Percentiles rank a stretch among this genome's conserved stretches.
These are phyloP conservation scores for Globisporangium heterothallicum DNA, from an alignment of 352 stramenopile species.

Conservation along the genomic window DNA sequence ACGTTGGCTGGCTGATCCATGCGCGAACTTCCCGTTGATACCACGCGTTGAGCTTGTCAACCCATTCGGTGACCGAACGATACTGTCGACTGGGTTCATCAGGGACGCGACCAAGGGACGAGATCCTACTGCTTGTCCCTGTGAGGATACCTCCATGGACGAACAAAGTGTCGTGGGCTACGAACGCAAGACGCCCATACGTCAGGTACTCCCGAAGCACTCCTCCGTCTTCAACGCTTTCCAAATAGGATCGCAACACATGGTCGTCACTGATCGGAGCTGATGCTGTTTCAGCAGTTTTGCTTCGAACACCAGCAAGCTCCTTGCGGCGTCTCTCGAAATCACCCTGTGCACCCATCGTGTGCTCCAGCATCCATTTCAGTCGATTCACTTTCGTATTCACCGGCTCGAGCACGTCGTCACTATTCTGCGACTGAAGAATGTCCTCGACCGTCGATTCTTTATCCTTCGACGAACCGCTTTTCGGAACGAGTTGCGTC, in stretches of 20 bases:
- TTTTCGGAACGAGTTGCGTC: constrained; percentile 14
- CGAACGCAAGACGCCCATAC: constrained; percentile 69
- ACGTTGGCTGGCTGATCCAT: constrained; percentile 78
- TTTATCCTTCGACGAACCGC: neutral
- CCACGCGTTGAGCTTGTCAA: constrained; percentile 78
- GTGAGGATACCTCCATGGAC: constrained; percentile 88
- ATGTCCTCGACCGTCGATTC: neutral
- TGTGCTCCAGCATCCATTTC: constrained; percentile 88
- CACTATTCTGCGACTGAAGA: neutral
- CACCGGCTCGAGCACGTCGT: constrained; percentile 18
- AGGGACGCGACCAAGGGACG: constrained; percentile 75
- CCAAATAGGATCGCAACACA: constrained; percentile 75
- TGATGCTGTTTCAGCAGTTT: neutral
- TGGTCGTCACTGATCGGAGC: constrained; percentile 55
- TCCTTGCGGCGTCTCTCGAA: constrained; percentile 86
- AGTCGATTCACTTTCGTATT: constrained; percentile 84
- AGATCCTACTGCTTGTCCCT: constrained; percentile 25
- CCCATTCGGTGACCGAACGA: constrained; percentile 45
- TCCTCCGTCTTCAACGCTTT: constrained; percentile 66
- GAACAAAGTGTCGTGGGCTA: constrained; percentile 88
- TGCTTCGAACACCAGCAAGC: constrained; percentile 36
- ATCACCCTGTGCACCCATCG: constrained; percentile 86
- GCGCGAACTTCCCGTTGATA: constrained; percentile 67
- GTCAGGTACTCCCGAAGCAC: constrained; percentile 85
- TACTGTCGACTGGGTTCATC: constrained; percentile 23